Conservation (phyloP, 2,329 filamentous ascomycete genomes). For the Peltaster fructicola region DNA sequence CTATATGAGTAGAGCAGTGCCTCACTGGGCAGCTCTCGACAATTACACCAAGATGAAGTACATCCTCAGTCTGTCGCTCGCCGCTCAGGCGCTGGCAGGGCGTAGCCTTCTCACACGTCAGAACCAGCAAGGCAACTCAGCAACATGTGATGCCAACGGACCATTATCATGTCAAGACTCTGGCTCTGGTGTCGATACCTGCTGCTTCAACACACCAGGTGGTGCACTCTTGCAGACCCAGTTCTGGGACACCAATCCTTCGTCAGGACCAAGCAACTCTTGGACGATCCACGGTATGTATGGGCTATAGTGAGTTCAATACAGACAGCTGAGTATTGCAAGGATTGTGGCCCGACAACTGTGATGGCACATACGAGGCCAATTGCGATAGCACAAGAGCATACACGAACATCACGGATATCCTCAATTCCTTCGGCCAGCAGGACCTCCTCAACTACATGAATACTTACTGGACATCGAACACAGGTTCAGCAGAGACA, state of each 20-base stretch:
- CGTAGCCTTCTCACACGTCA: no score
- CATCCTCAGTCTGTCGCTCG: no score
- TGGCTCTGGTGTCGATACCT: no score
- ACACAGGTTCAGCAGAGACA: constrained; percentile 41
- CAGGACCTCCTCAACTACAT: constrained; percentile 46
- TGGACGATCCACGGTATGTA: constrained; percentile 61
- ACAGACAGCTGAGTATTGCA: no score
- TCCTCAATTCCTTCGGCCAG: constrained; percentile 38
- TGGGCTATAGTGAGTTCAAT: no score
- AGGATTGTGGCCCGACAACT: constrained; percentile 30
- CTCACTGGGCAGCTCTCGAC: no score
- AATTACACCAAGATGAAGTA: no score
- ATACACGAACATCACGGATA: constrained; percentile 47
- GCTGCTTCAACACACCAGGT: constrained; percentile 57
- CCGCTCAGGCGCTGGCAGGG: no score
- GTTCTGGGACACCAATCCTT: constrained; percentile 55
- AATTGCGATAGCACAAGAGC: constrained; percentile 44
- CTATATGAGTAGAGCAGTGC: no score
- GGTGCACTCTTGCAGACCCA: constrained; percentile 57
- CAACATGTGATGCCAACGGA: no score
- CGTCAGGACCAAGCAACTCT: constrained; percentile 45
- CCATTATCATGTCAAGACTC: no score
- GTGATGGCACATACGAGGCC: constrained; percentile 50
- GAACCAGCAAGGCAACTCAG: no score
- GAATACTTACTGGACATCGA: constrained; percentile 54